Evolutionary conservation across 2,329 filamentous ascomycete genomes (phyloP).

Genomic region (Ophiocordyceps camponoti-floridani): DNA sequence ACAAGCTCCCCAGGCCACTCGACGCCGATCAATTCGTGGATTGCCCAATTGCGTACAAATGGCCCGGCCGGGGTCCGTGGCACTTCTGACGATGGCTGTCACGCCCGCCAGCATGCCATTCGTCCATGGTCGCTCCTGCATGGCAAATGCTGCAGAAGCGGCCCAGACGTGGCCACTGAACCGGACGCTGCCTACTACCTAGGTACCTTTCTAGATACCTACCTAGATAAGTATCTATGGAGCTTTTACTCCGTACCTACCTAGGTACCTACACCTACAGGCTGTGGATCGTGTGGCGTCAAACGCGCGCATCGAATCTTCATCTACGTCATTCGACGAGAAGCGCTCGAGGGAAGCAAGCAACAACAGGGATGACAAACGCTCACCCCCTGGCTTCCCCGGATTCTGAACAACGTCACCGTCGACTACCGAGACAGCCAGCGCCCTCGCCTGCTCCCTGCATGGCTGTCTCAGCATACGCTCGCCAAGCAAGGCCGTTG

Average conservation of each 20-base stretch:
- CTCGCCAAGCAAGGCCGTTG: too few species aligned
- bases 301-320: too few species aligned
- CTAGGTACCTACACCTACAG: neutral
- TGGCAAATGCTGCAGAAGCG: neutral
- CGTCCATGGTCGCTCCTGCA: neutral
- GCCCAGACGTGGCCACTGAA: neutral
- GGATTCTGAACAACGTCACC: constrained; percentile 8
- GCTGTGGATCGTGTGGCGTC: too few species aligned
- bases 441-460: neutral
- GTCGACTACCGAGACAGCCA: neutral
- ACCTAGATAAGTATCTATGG: too few species aligned
- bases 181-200: neutral
- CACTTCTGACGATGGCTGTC: neutral
- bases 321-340: neutral
- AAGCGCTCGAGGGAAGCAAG: neutral
- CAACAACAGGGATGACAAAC: neutral
- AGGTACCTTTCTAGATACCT: neutral
- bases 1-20: too few species aligned
- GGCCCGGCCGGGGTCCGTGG: neutral
- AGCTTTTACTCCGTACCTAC: neutral
- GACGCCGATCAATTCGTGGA: too few species aligned
- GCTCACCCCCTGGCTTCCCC: constrained; percentile 13
- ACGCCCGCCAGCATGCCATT: neutral
- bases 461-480: neutral
- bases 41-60: neutral